Evolutionary conservation across 2,329 filamentous ascomycete genomes (phyloP).

Genomic region (Alternaria arborescens): DNA sequence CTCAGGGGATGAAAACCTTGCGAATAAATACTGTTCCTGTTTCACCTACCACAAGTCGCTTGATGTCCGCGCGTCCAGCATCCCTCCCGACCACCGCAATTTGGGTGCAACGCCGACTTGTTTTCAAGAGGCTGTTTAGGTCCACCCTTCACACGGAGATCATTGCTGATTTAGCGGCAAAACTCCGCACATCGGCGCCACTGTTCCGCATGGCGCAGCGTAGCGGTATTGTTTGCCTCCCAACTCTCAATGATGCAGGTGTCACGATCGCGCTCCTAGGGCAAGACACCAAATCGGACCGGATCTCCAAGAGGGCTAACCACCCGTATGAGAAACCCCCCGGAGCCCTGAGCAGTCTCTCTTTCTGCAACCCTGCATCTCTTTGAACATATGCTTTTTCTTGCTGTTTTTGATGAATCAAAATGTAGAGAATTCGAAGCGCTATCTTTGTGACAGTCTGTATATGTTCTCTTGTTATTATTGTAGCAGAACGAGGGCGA

Average conservation of each 20-base stretch:
- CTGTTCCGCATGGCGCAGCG: slow-evolving; percentile 12
- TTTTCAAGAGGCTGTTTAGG: neutral
- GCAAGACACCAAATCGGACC: neutral
- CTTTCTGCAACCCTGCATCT: no score
- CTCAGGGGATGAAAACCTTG: neutral
- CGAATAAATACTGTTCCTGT: neutral
- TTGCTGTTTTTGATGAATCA: neutral
- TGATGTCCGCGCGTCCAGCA: neutral
- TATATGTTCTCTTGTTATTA: neutral
- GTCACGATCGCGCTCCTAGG: neutral
- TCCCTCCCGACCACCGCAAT: neutral
- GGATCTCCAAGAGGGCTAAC: neutral
- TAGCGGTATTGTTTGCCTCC: neutral
- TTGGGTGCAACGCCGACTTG: neutral
- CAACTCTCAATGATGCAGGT: neutral
- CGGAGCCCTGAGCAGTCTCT: neutral
- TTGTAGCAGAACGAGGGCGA: neutral
- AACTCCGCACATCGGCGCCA: slow-evolving; percentile 9
- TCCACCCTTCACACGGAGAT: neutral
- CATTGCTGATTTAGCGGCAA: neutral
- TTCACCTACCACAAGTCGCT: neutral
- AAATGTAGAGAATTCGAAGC: neutral
- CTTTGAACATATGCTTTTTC: neutral
- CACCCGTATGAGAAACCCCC: neutral
- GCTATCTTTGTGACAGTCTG: neutral